Evolutionary conservation across 345 rosid species (phyloP).

Genomic region (Eucalyptus marginata): DNA sequence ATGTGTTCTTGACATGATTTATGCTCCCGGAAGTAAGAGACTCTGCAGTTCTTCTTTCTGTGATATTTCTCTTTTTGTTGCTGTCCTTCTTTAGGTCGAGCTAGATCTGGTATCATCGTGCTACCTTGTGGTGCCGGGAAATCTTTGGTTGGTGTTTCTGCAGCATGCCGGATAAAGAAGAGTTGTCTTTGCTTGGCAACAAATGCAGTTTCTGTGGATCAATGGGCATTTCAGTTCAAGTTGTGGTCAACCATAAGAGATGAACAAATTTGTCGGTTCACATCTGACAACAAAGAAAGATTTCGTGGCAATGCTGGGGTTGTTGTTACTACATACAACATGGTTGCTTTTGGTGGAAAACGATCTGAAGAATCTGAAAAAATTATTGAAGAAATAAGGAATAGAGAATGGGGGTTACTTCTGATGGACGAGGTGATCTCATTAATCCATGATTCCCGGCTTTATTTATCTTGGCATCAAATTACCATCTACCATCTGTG

Average conservation of each 20-base stretch:
- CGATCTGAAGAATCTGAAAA: slow-evolving; percentile 95
- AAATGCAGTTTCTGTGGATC: slow-evolving; percentile 97
- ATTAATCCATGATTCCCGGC: neutral
- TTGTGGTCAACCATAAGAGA: slow-evolving; percentile 89
- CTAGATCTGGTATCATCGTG: slow-evolving; percentile 96
- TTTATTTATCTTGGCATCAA: neutral
- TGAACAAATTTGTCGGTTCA: slow-evolving; percentile 86
- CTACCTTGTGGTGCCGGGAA: slow-evolving; percentile 99
- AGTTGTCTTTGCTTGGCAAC: slow-evolving; percentile 98
- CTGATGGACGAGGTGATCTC: slow-evolving; percentile 89
- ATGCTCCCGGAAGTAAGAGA: neutral
- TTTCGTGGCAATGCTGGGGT: slow-evolving; percentile 97
- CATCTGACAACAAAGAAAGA: slow-evolving; percentile 96
- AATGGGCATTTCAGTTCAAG: slow-evolving; percentile 94
- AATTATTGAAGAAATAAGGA: slow-evolving; percentile 93
- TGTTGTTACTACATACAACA: slow-evolving; percentile 92
- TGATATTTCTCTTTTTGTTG: neutral
- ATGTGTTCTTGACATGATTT: neutral
- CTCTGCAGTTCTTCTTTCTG: neutral
- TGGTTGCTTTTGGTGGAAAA: slow-evolving; percentile 99
- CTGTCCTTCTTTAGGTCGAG: slow-evolving; percentile 52
- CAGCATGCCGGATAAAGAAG: slow-evolving; percentile 83
- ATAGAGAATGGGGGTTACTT: slow-evolving; percentile 96
- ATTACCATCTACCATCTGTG: neutral
- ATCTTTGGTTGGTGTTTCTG: slow-evolving; percentile 93